These are phyloP conservation scores for Polychaeton citri DNA, from an alignment of 2,329 filamentous ascomycete species.

Conservation along the genomic window DNA sequence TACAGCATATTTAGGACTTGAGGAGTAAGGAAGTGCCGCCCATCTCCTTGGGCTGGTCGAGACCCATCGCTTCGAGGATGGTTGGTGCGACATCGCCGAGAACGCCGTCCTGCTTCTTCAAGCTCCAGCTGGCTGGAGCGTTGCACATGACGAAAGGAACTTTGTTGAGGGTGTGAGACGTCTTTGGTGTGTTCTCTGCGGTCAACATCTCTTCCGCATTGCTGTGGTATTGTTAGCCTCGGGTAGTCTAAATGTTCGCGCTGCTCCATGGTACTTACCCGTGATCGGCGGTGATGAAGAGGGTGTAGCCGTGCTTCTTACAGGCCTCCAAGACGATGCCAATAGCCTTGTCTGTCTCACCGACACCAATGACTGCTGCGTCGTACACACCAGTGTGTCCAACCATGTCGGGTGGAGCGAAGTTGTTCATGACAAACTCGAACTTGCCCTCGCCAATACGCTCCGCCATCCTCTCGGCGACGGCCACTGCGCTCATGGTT, in stretches of 20 bases:
- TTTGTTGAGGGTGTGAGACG: constrained; percentile 93
- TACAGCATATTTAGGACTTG: constrained; percentile 40
- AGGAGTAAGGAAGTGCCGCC: constrained; percentile 70
- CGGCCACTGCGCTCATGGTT: constrained; percentile 86
- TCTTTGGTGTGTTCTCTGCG: constrained; percentile 90
- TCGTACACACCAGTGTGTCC: constrained; percentile 97
- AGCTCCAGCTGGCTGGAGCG: constrained; percentile 73
- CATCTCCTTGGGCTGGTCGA: constrained; percentile 86
- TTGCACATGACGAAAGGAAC: constrained; percentile 98
- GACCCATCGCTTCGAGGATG: constrained; percentile 76
- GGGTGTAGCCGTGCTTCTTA: constrained; percentile 81
- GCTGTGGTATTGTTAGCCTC: constrained; percentile 24
- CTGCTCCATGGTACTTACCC: constrained; percentile 55
- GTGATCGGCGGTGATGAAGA: constrained; percentile 94
- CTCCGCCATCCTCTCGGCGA: constrained; percentile 81
- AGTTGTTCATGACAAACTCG: constrained; percentile 99
- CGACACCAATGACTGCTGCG: constrained; percentile 72
- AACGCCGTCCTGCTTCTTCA: constrained; percentile 78
- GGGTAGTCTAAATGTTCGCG: neutral
- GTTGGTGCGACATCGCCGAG: constrained; percentile 96
- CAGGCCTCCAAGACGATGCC: constrained; percentile 84
- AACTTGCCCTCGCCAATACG: constrained; percentile 73
- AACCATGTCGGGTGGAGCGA: constrained; percentile 98
- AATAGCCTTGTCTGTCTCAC: constrained; percentile 86
- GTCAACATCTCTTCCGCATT: constrained; percentile 99